Base-by-base conservation (phyloP, 2,329 filamentous ascomycete genomes). In the Aspergillus luchuensis region DNA sequence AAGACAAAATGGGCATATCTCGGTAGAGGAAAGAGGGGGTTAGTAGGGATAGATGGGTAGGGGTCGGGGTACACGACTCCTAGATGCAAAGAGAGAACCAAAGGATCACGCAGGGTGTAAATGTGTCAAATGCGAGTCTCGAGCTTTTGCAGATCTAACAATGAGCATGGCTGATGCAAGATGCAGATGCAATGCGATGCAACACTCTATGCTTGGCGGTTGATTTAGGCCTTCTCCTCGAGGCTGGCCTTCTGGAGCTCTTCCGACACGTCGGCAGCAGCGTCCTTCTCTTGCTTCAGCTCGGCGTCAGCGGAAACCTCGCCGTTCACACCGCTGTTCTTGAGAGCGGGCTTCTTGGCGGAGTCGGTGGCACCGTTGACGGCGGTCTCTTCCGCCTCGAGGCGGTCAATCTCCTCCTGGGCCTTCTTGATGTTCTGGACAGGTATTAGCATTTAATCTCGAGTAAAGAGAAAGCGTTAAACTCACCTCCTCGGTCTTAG, bases 381-480 rank as follows among this genome's bases (percentile, higher is more conserved):
- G 82, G 82, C 63, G 66, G 85, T 82, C 58, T 88, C 87, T 75
- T 97, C 94, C 58, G 84, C 81, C 69, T 89, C 86, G 47, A 98
- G 86, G 68, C 89, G 88, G 75, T 93, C 91, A 65, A 99, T 96
- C 78, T 97, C 92, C 79, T 94, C 94, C 83, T 97, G 90, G 63
- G 95, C 95, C 80, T 97, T 97, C 66, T 92, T 91, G 63, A 98
- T 89, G 84, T 99, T 99, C 95, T 98, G 72, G 28, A 80, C 60
- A 67, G 13, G 1, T 65, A 66, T 62, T 65, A 65, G 50, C 33
- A 47, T 17, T 47, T 2, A 23, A 10, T 7, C 5, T 15, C n/a
- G 25, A 50, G 39, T 36, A 7, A 13, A 15, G 5, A 33, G 4
- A 41, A 2, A 21, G 5, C 61, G 36, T 47, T 21, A 38, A 67